Evolutionary conservation across 2,329 filamentous ascomycete genomes (phyloP).

Genomic region (Verticillium dahliae): DNA sequence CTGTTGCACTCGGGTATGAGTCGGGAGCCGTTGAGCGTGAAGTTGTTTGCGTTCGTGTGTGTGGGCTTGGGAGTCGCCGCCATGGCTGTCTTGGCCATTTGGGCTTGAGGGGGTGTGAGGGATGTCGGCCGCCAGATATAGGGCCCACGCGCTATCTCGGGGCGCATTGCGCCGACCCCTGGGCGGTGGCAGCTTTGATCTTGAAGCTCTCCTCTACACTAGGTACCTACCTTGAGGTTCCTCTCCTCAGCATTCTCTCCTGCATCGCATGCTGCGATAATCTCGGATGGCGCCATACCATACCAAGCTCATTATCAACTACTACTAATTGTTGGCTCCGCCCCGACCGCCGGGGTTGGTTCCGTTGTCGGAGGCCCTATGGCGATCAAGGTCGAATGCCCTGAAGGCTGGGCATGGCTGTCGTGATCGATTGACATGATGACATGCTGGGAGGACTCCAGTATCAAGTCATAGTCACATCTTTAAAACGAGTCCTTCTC

Average conservation of each 20-base stretch:
- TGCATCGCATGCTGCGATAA: too few species aligned
- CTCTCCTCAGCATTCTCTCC: too few species aligned
- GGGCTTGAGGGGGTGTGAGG: slow-evolving; percentile 48
- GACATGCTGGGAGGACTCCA: background rate
- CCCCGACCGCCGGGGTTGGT: background rate
- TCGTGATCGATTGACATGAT: background rate
- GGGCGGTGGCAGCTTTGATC: too few species aligned
- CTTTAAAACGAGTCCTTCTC: background rate
- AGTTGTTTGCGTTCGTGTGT: slow-evolving; percentile 63
- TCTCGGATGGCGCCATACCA: background rate
- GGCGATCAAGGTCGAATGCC: background rate
- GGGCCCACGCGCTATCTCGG: background rate
- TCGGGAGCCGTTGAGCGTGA: slow-evolving; percentile 58
- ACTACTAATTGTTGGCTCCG: background rate
- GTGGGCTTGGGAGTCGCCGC: slow-evolving; percentile 67
- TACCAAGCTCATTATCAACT: background rate
- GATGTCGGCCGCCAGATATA: background rate
- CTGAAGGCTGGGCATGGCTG: background rate
- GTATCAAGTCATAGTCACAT: background rate
- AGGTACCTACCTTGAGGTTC: too few species aligned
- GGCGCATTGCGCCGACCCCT: background rate
- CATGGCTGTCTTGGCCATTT: slow-evolving; percentile 80
- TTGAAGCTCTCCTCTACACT: too few species aligned
- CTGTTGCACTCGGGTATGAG: slow-evolving; percentile 89
- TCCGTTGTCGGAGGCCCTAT: background rate